Percentiles rank a stretch among this genome's conserved stretches.
phyloP scores from a whole-genome alignment of 1,284 basidiomycete genomes.

The Pulveroboletus sp. region DNA sequence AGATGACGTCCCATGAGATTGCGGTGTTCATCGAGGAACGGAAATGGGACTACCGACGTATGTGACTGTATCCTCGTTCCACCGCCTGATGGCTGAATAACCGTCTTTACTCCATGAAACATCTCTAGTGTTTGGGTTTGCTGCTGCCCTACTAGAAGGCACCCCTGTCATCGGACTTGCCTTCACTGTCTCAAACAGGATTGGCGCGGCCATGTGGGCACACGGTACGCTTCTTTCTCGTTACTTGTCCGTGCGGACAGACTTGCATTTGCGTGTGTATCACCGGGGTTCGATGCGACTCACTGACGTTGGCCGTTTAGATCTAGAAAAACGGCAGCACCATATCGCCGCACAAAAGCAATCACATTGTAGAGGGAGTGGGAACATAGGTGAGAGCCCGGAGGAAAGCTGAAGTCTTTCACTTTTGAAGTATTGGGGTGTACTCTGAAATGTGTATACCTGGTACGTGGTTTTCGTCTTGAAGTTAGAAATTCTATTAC shows the following conservation, averaged over 20 bases:
- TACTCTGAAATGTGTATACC: neutral
- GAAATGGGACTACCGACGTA: conserved; percentile 83
- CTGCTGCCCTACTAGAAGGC: conserved; percentile 74
- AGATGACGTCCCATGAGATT: conserved; percentile 69
- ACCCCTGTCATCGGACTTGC: conserved; percentile 77
- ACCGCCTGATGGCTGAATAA: neutral
- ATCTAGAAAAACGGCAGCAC: conserved; percentile 80
- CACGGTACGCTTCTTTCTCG: conserved; percentile 52
- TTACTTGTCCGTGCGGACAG: neutral
- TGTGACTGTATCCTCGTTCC: conserved; percentile 16
- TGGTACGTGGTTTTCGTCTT: no score
- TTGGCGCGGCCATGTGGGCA: conserved; percentile 92
- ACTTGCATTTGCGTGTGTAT: no score
- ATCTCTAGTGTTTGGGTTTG: conserved; percentile 74
- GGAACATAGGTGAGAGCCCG: neutral
- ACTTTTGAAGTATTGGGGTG: neutral
- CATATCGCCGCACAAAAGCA: conserved; percentile 44
- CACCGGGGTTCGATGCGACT: neutral
- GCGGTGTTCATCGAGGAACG: conserved; percentile 82
- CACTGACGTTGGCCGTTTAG: conserved; percentile 35
- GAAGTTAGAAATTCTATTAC: no score
- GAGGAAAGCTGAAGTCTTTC: neutral
- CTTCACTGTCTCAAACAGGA: conserved; percentile 81
- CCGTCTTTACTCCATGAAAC: neutral
- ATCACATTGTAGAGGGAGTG: neutral